These are phyloP conservation scores for Pyrenopolyporus hunteri DNA, from an alignment of 495 filamentous ascomycete species.

Conservation along the genomic window DNA sequence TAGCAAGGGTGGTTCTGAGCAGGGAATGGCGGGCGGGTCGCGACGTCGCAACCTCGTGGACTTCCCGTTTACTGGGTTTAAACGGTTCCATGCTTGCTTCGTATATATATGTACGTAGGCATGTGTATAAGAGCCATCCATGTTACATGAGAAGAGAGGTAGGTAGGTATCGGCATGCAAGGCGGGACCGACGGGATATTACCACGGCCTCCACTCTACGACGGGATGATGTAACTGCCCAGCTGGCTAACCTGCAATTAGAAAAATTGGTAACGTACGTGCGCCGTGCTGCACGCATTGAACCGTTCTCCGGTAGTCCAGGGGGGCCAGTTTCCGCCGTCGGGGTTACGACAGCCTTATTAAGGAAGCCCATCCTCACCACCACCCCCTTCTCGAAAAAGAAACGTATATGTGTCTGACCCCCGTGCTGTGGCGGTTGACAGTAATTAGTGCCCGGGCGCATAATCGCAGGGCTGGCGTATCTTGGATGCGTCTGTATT, in stretches of 20 bases:
- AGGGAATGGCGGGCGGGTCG: conserved; percentile 15
- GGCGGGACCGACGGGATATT: conserved; percentile 38
- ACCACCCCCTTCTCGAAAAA: conserved; percentile 3
- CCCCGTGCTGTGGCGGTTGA: conserved; percentile 38
- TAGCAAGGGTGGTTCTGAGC: not conserved
- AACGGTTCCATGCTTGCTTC: conserved; percentile 17
- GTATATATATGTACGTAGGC: conserved; percentile 19
- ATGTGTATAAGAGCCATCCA: conserved; percentile 2
- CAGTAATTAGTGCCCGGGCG: conserved; percentile 18
- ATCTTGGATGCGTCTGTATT: conserved; percentile 30
- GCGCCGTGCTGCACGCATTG: conserved; percentile 29
- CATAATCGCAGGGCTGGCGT: conserved; percentile 32
- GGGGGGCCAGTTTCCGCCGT: conserved; percentile 24
- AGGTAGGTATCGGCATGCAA: conserved; percentile 20
- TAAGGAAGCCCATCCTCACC: conserved; percentile 17
- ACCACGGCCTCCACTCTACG: conserved; percentile 25
- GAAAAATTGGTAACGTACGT: conserved; percentile 21
- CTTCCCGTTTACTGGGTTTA: conserved; percentile 27
- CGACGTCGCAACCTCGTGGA: conserved; percentile 34
- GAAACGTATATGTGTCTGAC: conserved; percentile 14
- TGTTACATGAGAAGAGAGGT: not conserved
- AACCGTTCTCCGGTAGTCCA: conserved; percentile 26
- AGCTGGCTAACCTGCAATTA: conserved; percentile 8
- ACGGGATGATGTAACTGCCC: conserved; percentile 35
- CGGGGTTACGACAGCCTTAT: conserved; percentile 35